Conservation (phyloP, 345 rosid genomes). For the Populus nigra region DNA sequence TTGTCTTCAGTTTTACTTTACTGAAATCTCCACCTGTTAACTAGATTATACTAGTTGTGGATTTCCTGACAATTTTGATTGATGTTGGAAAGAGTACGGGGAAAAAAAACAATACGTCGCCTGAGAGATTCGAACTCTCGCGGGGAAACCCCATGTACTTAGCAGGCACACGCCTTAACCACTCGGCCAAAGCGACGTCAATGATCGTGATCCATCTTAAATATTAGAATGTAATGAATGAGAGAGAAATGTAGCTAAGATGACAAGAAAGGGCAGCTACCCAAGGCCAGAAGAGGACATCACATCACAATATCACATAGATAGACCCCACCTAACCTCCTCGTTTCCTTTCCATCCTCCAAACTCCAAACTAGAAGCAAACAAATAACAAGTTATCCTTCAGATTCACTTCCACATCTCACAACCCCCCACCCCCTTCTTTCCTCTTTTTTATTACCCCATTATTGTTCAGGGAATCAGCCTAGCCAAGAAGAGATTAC, state of each 20-base stretch:
- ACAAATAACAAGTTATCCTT: background rate
- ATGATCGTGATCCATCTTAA: rapidly evolving
- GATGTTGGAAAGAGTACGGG: no score
- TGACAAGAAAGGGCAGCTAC: background rate
- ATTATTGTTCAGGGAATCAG: no score
- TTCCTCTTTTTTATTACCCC: no score
- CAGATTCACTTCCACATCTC: background rate
- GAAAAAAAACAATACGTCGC: slow-evolving; percentile 31
- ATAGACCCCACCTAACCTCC: background rate
- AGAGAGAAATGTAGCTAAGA: background rate
- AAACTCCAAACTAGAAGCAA: background rate
- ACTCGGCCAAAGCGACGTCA: slow-evolving; percentile 77
- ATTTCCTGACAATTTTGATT: no score
- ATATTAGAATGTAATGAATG: rapidly evolving
- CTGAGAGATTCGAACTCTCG: slow-evolving; percentile 82
- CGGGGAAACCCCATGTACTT: slow-evolving; percentile 81
- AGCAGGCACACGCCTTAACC: slow-evolving; percentile 95
- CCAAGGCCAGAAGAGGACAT: background rate
- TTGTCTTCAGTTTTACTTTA: no score
- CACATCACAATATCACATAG: background rate
- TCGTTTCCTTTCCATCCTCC: background rate
- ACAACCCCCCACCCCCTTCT: no score
- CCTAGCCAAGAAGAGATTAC: no score
- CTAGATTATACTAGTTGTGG: no score
- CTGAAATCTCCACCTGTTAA: no score